phyloP scores from a whole-genome alignment of 371 early-diverging fungal genomes.

The Rhizopus arrhizus region DNA sequence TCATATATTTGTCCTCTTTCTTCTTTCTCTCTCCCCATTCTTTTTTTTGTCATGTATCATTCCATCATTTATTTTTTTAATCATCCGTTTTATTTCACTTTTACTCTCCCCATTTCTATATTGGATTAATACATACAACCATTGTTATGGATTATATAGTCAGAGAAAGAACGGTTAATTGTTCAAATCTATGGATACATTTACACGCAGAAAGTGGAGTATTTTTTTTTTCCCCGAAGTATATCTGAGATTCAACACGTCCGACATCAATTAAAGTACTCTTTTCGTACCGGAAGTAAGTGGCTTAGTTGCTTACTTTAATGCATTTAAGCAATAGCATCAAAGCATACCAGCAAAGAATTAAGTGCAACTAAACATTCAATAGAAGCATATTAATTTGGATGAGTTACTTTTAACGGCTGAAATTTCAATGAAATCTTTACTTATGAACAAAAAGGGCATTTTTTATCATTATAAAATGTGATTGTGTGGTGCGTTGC shows the following conservation, averaged over 20 bases:
- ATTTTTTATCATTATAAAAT: no score
- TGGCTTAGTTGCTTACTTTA: no score
- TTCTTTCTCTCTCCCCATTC: not conserved
- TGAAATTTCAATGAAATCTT: no score
- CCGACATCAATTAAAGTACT: not conserved
- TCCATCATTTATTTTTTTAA: not conserved
- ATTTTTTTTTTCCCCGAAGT: not conserved
- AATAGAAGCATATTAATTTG: no score
- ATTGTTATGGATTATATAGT: constrained; percentile 38
- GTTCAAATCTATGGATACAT: constrained; percentile 20
- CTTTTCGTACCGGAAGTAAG: no score
- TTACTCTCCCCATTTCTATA: not conserved
- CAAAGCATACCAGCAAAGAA: no score
- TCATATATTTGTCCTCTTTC: not conserved
- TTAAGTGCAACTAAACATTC: no score
- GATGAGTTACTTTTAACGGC: no score
- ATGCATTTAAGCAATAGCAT: no score
- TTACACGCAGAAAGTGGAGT: constrained; percentile 17
- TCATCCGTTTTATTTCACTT: not conserved
- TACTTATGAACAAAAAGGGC: no score
- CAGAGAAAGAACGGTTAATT: constrained; percentile 33
- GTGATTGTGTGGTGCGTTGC: no score
- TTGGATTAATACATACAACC: constrained; percentile 30
- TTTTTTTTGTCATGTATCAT: not conserved
- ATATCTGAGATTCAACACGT: constrained; percentile 6